Evolutionary conservation across 768 basidiomycete genomes (phyloP).

Genomic region (Atractiella rhizophila): DNA sequence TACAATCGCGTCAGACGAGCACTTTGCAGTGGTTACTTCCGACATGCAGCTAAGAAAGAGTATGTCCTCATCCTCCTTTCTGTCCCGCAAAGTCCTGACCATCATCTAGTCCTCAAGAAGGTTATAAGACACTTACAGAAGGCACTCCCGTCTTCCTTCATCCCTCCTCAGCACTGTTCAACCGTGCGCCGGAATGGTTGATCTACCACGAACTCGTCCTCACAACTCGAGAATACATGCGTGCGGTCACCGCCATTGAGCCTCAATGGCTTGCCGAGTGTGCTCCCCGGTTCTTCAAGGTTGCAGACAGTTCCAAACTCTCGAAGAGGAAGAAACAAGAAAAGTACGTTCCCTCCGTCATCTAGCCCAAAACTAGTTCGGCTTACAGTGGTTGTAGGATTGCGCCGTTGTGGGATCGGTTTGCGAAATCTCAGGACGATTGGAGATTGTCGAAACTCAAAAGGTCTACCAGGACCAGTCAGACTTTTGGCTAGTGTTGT

Average conservation of each 20-base stretch:
- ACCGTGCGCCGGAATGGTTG: conserved; percentile 84
- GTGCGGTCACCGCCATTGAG: conserved; percentile 67
- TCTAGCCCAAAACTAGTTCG: too few species aligned
- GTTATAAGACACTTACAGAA: conserved; percentile 91
- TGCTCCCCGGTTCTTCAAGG: conserved; percentile 95
- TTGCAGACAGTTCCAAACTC: conserved; percentile 91
- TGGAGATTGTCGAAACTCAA: conserved; percentile 87
- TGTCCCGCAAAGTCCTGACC: conserved; percentile 25
- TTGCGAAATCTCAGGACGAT: conserved; percentile 23
- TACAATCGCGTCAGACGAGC: conserved; percentile 80
- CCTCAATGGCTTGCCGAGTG: conserved; percentile 97
- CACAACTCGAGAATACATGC: conserved; percentile 84
- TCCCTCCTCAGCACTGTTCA: conserved; percentile 75
- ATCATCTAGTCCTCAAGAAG: conserved; percentile 58
- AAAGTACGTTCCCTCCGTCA: conserved; percentile 38
- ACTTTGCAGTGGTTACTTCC: conserved; percentile 92
- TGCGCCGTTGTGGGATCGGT: conserved; percentile 54
- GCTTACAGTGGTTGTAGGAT: too few species aligned
- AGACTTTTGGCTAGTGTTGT: conserved; percentile 58
- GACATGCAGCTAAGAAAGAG: conserved; percentile 97
- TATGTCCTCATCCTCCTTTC: too few species aligned
- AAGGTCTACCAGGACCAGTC: conserved; percentile 67
- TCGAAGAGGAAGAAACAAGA: conserved; percentile 86
- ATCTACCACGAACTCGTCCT: conserved; percentile 88
- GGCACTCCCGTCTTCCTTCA: conserved; percentile 98